Conservation (phyloP, 1,284 basidiomycete genomes). For the Cryptococcus jaspeensis region DNA sequence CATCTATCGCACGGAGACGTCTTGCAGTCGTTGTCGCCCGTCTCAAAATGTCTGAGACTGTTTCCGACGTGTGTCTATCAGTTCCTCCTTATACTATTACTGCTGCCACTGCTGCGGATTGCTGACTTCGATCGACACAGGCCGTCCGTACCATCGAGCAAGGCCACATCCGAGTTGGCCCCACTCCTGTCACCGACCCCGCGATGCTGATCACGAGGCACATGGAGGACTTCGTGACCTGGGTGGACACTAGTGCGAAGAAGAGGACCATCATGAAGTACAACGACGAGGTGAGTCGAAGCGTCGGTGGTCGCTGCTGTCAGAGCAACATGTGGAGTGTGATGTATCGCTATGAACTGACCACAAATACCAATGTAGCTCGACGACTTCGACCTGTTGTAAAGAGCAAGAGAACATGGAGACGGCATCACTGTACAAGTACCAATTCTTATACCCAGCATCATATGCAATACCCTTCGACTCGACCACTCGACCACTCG, state of each 20-base stretch:
- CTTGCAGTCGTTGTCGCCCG: constrained; percentile 91
- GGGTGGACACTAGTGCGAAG: constrained; percentile 97
- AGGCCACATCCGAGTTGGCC: constrained; percentile 95
- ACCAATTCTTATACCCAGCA: background rate
- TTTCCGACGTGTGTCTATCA: constrained; percentile 72
- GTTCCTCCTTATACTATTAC: background rate
- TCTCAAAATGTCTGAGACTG: constrained; percentile 92
- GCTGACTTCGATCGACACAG: constrained; percentile 52
- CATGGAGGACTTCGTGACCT: constrained; percentile 99
- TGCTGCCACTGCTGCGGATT: constrained; percentile 6
- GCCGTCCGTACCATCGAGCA: constrained; percentile 97
- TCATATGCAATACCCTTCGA: constrained; percentile 1
- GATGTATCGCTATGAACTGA: constrained; percentile 4
- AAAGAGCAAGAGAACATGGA: constrained; percentile 25
- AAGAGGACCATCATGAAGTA: constrained; percentile 94
- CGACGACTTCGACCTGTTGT: constrained; percentile 85
- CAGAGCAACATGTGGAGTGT: background rate
- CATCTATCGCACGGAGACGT: constrained; percentile 86
- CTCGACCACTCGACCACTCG: too few relatives aligned
- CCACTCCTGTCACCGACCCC: constrained; percentile 93
- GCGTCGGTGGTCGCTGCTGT: background rate
- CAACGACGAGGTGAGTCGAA: constrained; percentile 81
- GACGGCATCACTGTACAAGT: background rate
- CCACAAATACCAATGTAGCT: constrained; percentile 57
- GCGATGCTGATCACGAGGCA: constrained; percentile 95